A percentile compares a stretch with the other conserved stretches of the same genome.
phyloP scores from a whole-genome alignment of 2,329 filamentous ascomycete genomes.

The Calonectria pseudoreteaudii region DNA sequence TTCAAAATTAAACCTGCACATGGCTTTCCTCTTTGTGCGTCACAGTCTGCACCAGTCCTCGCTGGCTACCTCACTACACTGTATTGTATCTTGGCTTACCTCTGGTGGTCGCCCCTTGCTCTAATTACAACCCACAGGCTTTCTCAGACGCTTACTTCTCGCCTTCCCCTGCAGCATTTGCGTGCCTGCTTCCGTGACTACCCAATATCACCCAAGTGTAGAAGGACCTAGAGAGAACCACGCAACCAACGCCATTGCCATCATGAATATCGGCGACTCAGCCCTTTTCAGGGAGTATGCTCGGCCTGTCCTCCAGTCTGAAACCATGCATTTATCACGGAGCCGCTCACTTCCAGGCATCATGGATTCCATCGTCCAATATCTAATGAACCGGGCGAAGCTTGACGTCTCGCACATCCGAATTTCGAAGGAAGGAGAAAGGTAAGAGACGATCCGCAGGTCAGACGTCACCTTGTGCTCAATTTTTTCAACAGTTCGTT shows the following conservation, averaged over 20 bases:
- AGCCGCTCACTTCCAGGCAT: conserved; percentile 19
- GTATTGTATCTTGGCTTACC: background rate
- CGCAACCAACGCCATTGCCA: background rate
- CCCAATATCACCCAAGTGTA: background rate
- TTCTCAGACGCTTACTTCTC: background rate
- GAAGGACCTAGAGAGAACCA: background rate
- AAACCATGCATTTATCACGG: background rate
- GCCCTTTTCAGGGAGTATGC: conserved; percentile 43
- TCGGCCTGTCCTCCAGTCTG: conserved; percentile 31
- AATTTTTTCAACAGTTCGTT: conserved; percentile 43
- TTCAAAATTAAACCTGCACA: background rate
- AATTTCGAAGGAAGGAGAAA: conserved; percentile 44
- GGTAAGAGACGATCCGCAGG: conserved; percentile 38
- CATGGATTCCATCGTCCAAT: conserved; percentile 45
- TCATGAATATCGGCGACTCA: conserved; percentile 42
- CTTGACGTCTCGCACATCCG: conserved; percentile 45
- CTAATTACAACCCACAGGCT: background rate
- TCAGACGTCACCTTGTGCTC: background rate
- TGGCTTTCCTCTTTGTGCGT: background rate
- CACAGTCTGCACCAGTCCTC: background rate
- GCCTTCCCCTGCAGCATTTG: background rate
- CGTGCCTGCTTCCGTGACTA: background rate
- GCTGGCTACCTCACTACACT: background rate
- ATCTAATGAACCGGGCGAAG: conserved; percentile 42
- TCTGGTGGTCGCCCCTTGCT: background rate